A percentile compares a stretch with the other conserved stretches of the same genome.
These are phyloP conservation scores for Monosporascus sp. DNA, from an alignment of 2,329 filamentous ascomycete species.

Conservation along the genomic window DNA sequence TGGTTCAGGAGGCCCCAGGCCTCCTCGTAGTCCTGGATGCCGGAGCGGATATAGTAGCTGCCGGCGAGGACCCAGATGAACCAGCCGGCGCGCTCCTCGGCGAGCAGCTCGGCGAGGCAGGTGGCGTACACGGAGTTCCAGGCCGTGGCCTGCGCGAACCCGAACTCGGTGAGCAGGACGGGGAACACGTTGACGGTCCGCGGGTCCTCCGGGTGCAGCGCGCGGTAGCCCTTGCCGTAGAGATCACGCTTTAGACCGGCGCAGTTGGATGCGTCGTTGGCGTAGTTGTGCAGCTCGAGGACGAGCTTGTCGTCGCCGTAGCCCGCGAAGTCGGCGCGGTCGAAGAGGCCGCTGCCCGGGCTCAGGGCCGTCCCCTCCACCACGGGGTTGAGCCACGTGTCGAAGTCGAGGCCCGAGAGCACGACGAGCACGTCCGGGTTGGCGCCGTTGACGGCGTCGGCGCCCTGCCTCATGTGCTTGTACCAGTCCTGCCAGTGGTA, in stretches of 20 bases:
- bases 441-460: slow-evolving; percentile 43
- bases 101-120: slow-evolving; percentile 46
- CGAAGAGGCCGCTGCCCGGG: slow-evolving; percentile 40
- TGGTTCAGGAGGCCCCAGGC: slow-evolving; percentile 51
- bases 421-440: slow-evolving; percentile 52
- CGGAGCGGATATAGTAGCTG: slow-evolving; percentile 52
- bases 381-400: slow-evolving; percentile 49
- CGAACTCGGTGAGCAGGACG: slow-evolving; percentile 50
- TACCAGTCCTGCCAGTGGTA: slow-evolving; percentile 58
- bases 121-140: slow-evolving; percentile 46
- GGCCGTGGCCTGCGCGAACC: slow-evolving; percentile 42
- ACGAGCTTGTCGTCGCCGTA: slow-evolving; percentile 49
- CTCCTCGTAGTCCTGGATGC: slow-evolving; percentile 52
- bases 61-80: slow-evolving; percentile 54
- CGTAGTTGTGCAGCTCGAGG: slow-evolving; percentile 58
- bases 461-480: slow-evolving; percentile 41
- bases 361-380: slow-evolving; percentile 42
- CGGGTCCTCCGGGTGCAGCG: slow-evolving; percentile 35
- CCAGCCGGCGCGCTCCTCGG: slow-evolving; percentile 46
- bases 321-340: slow-evolving; percentile 39
- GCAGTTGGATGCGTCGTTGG: slow-evolving; percentile 45
- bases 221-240: slow-evolving; percentile 48
- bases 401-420: slow-evolving; percentile 53
- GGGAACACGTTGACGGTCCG: slow-evolving; percentile 39
- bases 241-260: slow-evolving; percentile 39